A percentile compares a stretch with the other conserved stretches of the same genome.
Conservation (phyloP, 2,329 filamentous ascomycete species). For the Ilyonectria sp. region DNA sequence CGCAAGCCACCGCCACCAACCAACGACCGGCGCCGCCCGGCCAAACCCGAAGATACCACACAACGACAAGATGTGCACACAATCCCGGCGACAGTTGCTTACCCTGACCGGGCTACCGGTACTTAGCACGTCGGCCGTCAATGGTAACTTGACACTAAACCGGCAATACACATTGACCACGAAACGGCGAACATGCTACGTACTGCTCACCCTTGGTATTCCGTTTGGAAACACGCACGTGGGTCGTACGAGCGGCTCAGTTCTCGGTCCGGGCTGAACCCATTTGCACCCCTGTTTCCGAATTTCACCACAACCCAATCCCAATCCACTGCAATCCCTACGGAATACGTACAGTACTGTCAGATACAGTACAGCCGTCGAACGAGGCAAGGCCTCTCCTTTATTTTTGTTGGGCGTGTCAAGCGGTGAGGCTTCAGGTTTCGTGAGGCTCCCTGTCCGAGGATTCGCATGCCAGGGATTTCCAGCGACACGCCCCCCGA, state of each 20-base stretch:
- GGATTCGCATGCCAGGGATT: conserved; percentile 3
- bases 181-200: conserved; percentile 10
- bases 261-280: conserved; percentile 32
- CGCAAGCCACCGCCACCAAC: conserved; percentile 16
- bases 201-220: conserved; percentile 5
- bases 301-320: not conserved
- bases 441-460: not conserved
- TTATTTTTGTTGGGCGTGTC: conserved; percentile 13
- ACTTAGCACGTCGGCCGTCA: conserved; percentile 17
- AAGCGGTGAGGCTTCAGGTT: conserved; percentile 18
- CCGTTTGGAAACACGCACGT: conserved; percentile 6
- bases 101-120: conserved; percentile 25
- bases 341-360: not conserved
- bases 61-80: conserved; percentile 2
- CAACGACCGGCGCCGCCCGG: conserved; percentile 16
- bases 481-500: not conserved
- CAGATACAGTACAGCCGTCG: not conserved
- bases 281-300: conserved; percentile 13
- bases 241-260: conserved; percentile 38
- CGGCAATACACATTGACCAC: conserved; percentile 13
- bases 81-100: conserved; percentile 10
- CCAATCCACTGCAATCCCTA: conserved; percentile 2
- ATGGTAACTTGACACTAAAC: conserved; percentile 14
- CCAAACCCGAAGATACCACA: conserved; percentile 22
- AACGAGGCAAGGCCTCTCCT: not conserved